A percentile compares a stretch with the other conserved stretches of the same genome.
phyloP scores from a whole-genome alignment of 2,329 filamentous ascomycete genomes.

The Monilinia aucupariae region DNA sequence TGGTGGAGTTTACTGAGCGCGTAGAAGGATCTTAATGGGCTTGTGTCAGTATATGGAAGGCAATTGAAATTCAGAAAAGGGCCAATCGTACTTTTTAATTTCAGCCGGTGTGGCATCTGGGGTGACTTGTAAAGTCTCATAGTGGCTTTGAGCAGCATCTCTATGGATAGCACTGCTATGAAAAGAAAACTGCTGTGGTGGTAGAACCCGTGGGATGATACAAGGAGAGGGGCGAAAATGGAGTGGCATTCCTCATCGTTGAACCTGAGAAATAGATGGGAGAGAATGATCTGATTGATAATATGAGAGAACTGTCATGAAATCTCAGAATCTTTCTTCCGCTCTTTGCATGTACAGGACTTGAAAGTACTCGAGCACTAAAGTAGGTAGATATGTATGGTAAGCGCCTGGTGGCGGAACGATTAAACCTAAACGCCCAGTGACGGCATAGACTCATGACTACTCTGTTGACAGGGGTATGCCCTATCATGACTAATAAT shows the following conservation, averaged over 20 bases:
- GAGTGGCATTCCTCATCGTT: conserved; percentile 51
- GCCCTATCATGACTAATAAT: not conserved
- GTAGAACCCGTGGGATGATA: conserved; percentile 15
- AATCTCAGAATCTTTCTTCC: too few species aligned
- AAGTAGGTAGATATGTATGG: too few species aligned
- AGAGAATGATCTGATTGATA: not conserved
- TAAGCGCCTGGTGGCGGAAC: too few species aligned
- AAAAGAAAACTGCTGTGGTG: conserved; percentile 40
- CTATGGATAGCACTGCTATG: conserved; percentile 40
- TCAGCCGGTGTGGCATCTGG: conserved; percentile 64
- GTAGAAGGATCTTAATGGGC: conserved; percentile 67
- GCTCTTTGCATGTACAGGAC: too few species aligned
- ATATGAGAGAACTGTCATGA: not conserved
- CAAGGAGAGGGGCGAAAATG: conserved; percentile 33
- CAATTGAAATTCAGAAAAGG: not conserved
- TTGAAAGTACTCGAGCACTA: too few species aligned
- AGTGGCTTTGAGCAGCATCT: conserved; percentile 55
- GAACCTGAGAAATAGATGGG: not conserved
- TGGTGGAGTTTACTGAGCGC: conserved; percentile 85
- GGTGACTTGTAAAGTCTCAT: conserved; percentile 72
- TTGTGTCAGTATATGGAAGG: conserved; percentile 4
- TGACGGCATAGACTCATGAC: conserved; percentile 3
- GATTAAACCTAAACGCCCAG: not conserved
- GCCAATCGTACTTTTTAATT: conserved; percentile 67
- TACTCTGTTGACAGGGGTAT: not conserved